Evolutionary conservation across 352 stramenopile species (phyloP).

Genomic region (Halophytophthora polymorphica): DNA sequence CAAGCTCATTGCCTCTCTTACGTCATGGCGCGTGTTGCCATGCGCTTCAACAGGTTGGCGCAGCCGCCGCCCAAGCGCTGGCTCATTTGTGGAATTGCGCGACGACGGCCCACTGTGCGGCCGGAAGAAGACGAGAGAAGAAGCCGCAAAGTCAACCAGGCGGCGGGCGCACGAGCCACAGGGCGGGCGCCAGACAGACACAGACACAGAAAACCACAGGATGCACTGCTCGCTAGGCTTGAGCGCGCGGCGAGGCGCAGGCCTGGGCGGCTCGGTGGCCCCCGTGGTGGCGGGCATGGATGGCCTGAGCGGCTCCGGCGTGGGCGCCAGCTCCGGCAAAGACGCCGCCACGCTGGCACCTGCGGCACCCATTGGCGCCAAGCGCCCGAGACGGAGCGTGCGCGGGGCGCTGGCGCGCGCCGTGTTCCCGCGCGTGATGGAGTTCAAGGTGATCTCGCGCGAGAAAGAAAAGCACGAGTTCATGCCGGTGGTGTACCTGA

Average conservation of each 20-base stretch:
- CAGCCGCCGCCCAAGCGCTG: too few relatives aligned
- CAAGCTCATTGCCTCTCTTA: conserved; percentile 8
- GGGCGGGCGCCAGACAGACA: neutral
- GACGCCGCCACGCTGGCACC: conserved; percentile 2
- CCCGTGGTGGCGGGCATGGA: conserved; percentile 8
- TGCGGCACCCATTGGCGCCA: too few relatives aligned
- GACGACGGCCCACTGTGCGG: too few relatives aligned
- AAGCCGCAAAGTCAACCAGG: too few relatives aligned
- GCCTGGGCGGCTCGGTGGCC: conserved; percentile 1
- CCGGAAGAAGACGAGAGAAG: too few relatives aligned
- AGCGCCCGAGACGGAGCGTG: conserved; percentile 9
- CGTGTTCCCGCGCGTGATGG: conserved; percentile 62
- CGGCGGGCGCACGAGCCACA: neutral
- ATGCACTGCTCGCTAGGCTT: neutral
- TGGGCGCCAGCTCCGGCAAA: conserved; percentile 12
- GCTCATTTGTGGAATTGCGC: neutral
- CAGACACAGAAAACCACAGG: neutral
- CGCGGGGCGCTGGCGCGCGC: conserved; percentile 32
- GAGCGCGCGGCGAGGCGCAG: neutral
- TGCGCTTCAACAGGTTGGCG: too few relatives aligned
- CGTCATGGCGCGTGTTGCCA: too few relatives aligned
- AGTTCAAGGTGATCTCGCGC: conserved; percentile 77
- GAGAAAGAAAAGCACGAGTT: conserved; percentile 76
- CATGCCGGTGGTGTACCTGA: conserved; percentile 71
- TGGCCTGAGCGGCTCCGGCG: conserved; percentile 19